These are phyloP conservation scores for Scolecobasidium constrictum DNA, from an alignment of 2,329 filamentous ascomycete genomes.

Conservation along the genomic window DNA sequence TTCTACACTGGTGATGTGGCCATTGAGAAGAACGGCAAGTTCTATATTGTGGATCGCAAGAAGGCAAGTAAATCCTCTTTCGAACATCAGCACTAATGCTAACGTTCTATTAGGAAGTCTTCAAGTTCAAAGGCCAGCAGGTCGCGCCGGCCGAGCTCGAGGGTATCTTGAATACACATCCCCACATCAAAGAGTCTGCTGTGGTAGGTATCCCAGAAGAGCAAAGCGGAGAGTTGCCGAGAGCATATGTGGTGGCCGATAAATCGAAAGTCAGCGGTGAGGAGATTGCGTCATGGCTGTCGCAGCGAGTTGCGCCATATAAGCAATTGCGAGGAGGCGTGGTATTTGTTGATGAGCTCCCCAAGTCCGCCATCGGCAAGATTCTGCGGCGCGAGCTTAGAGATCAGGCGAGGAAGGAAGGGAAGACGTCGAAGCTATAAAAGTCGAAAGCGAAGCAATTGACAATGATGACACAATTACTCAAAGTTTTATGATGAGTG, in stretches of 20 bases:
- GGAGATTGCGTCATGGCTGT: constrained; percentile 20
- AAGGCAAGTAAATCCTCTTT: constrained; percentile 19
- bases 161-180: constrained; percentile 30
- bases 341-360: constrained; percentile 19
- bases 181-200: constrained; percentile 31
- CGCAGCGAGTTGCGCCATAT: constrained; percentile 22
- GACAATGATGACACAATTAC: no score
- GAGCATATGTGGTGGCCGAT: constrained; percentile 31
- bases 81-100: not conserved
- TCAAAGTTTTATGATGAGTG: no score
- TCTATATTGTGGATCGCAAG: constrained; percentile 29
- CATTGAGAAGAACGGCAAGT: constrained; percentile 23
- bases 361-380: constrained; percentile 23
- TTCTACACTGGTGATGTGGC: constrained; percentile 34
- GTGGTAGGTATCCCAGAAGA: constrained; percentile 29
- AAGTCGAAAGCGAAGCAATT: not conserved
- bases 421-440: constrained; percentile 10
- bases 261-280: constrained; percentile 12
- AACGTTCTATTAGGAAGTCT: constrained; percentile 23
- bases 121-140: constrained; percentile 40
- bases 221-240: constrained; percentile 22
- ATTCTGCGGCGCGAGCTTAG: constrained; percentile 21
- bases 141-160: constrained; percentile 40
- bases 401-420: constrained; percentile 17
- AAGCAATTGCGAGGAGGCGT: constrained; percentile 24